Base-by-base conservation (phyloP, 352 stramenopile genomes). In the Aphanomyces stellatus region DNA sequence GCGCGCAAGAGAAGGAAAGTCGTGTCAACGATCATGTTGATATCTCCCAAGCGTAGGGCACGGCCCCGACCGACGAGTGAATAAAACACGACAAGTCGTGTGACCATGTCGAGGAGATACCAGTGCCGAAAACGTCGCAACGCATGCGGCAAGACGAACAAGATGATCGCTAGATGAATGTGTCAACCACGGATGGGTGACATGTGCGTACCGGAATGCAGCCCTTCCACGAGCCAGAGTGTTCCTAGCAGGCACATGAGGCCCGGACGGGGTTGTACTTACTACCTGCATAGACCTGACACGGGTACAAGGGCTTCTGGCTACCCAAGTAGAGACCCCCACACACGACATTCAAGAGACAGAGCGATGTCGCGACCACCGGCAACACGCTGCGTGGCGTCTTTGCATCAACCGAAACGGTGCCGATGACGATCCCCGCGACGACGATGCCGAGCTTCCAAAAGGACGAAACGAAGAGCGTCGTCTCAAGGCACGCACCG, bases 261-360 rank as follows among this genome's bases (percentile, higher is more conserved):
- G 7, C 46, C 46, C 19, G 13, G 10, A 28, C 17, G 43, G 22
- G 43, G 46, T 22, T 53, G 46, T 28, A 53, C 10, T 53, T 62
- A 11, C 5, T 67, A 59, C 60, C 60, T 35, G 60, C 60, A 28
- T 59, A 59, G 27, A 67, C 60, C 15, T 67, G 60, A 37, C 60
- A 57, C 7, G 60, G 60, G 34, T 51, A 57, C 7, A 67, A 31
- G 5, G 60, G 40, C 3, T 28, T 22, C 6, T 40, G 60, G 27
- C 37, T 25, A 13, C 13, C 60, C 3, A 67, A 7, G 48, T 24
- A 67, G 28, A 49, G 27, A 7, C 13, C 42, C 4, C 60, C 60
- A 34, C 25, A 46, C 8, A 40, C 46, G 8, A 27, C 46, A 33
- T 30, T 67, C 15, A 67, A 17, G n/a, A 67, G 31, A 48, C 60